Evolutionary conservation across 495 filamentous ascomycete genomes (phyloP).

Genomic region (Ascobolus immersus): DNA sequence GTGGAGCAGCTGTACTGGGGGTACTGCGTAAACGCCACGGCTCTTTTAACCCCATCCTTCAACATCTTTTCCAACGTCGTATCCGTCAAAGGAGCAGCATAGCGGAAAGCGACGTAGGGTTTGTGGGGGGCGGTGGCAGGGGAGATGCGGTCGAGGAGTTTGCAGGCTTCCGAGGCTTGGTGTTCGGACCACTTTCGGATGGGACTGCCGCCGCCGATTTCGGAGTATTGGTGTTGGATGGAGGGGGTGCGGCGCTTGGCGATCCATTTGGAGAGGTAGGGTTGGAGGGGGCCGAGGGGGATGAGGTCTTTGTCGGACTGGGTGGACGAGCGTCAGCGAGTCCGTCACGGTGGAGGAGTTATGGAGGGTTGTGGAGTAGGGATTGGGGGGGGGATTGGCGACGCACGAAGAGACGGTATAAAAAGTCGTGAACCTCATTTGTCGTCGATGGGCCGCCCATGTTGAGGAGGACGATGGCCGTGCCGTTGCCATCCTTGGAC

Average conservation of each 20-base stretch:
- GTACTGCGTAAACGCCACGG: conserved; percentile 95
- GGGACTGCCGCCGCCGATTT: conserved; percentile 85
- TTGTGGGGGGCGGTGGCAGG: conserved; percentile 90
- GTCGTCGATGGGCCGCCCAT: conserved; percentile 91
- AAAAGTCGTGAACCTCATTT: conserved; percentile 66
- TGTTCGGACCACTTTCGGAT: conserved; percentile 96
- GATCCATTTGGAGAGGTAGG: conserved; percentile 71
- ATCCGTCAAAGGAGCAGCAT: conserved; percentile 56
- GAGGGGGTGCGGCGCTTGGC: conserved; percentile 71
- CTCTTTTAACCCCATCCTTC: conserved; percentile 74
- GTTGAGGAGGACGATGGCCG: conserved; percentile 95
- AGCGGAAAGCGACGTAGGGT: conserved; percentile 91
- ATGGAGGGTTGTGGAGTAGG: conserved; percentile 4
- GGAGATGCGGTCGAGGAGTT: conserved; percentile 71
- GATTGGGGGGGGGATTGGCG: neutral
- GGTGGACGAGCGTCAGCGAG: neutral
- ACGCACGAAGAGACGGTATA: conserved; percentile 78
- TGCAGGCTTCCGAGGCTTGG: conserved; percentile 84
- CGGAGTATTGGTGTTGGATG: conserved; percentile 82
- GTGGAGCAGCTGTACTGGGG: conserved; percentile 98
- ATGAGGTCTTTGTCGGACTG: conserved; percentile 87
- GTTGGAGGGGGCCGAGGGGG: conserved; percentile 78
- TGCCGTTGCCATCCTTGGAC: conserved; percentile 18
- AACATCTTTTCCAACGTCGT: conserved; percentile 63
- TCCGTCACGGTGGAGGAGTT: neutral